Evolutionary conservation across 805 yeast species (phyloP), one percentile per base, ranked within the genome.

Genomic region (Monosporozyma yasuniensis): DNA sequence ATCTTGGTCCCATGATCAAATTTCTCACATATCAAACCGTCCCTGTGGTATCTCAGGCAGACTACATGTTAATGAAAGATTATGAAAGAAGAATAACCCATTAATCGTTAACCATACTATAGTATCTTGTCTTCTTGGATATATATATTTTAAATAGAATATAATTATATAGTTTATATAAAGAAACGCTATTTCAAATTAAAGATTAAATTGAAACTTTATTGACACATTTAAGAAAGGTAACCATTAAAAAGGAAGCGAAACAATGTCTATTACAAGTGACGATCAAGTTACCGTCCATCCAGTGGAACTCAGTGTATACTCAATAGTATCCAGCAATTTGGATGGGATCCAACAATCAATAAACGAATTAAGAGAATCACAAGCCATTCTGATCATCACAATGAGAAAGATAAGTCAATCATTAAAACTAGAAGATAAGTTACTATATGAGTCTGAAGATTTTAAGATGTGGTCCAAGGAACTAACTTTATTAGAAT

Each of bases 331-430:
- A 4, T 63, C 67, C 3, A 56, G 57, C 2, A 61, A 65, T 43
- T 47, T 65, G 27, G 69, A 65, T 52, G 64, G 61, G 8, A 51
- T 65, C 4, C 60, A 62, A 34, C 62, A 62, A 25, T 60, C 67
- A 2, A 62, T 65, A 18, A 61, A 59, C 44, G 63, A 61, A 21
- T 47, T 64, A 47, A 50, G 69, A 42, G 65, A 60, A 52, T 63
- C 67, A 3, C 68, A 65, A 48, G 67, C 67, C 2, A 47, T 63
- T 16, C 50, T 64, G 16, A 54, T 65, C 7, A 49, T 65, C 3
- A 49, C 54, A 44, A 46, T 65, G n/a, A 54, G 63, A 19, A 57
- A 58, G 42, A 47, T 60, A 14, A 52, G 59, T 28, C 57, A 52
- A 16, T 56, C 61, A 3, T 47, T 64, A 14, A 57, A 55, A 44